A percentile compares a stretch with the other conserved stretches of the same genome.
phyloP scores from a whole-genome alignment of 1,139 yeast genomes.

The Hyphopichia burtonii region DNA sequence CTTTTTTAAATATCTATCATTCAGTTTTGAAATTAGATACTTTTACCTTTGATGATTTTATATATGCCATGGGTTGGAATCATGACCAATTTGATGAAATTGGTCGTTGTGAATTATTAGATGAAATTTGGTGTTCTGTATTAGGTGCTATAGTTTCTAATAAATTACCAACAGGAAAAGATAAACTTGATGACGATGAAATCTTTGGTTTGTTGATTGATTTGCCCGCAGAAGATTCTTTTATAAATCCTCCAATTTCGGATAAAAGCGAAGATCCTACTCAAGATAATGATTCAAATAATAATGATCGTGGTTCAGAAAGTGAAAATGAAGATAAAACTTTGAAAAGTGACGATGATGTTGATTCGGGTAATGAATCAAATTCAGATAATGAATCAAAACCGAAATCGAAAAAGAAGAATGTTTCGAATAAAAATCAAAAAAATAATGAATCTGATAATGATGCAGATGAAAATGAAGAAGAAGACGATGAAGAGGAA shows the following conservation, averaged over 20 bases:
- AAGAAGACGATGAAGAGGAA: slow-evolving; percentile 23
- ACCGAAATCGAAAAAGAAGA: slow-evolving; percentile 5
- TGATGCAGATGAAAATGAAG: slow-evolving; percentile 25
- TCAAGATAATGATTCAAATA: slow-evolving; percentile 10
- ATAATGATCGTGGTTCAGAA: slow-evolving; percentile 12
- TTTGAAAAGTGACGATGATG: slow-evolving; percentile 28
- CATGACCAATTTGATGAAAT: slow-evolving; percentile 39
- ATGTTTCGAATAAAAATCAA: slow-evolving; percentile 9
- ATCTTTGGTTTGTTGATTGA: slow-evolving; percentile 36
- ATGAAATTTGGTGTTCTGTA: slow-evolving; percentile 72
- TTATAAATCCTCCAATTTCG: slow-evolving; percentile 15
- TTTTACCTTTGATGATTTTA: slow-evolving; percentile 77
- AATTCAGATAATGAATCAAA: slow-evolving; percentile 13
- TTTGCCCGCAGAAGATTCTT: slow-evolving; percentile 38
- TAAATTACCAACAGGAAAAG: slow-evolving; percentile 26
- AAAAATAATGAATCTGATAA: slow-evolving; percentile 23
- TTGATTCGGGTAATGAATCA: slow-evolving; percentile 9
- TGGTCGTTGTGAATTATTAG: slow-evolving; percentile 55
- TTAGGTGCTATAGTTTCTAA: slow-evolving; percentile 46
- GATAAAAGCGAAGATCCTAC: slow-evolving; percentile 3
- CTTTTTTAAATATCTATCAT: slow-evolving; percentile 70
- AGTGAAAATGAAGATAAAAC: slow-evolving; percentile 17
- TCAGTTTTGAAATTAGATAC: slow-evolving; percentile 64
- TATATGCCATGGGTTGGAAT: slow-evolving; percentile 62
- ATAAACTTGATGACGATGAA: slow-evolving; percentile 24